These are phyloP conservation scores for Cercospora citrullina DNA, from an alignment of 2,329 filamentous ascomycete genomes.

Conservation along the genomic window DNA sequence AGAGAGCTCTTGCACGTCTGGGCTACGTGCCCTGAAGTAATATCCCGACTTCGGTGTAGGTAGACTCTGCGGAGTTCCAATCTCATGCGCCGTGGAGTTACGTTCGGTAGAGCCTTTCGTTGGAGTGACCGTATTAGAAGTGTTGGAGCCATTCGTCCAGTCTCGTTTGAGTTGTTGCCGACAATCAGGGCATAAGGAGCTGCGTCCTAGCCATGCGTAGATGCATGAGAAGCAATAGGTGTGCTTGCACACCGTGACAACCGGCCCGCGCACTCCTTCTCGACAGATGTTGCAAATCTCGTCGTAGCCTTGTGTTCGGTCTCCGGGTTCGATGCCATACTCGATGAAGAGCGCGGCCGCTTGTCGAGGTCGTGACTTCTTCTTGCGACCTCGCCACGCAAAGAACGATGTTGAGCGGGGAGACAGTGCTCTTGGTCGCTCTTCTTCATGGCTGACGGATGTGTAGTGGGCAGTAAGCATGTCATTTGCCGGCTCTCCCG, in stretches of 20 bases:
- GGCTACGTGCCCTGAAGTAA: background rate
- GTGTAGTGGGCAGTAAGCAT: background rate
- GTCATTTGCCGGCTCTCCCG: background rate
- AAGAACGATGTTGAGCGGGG: background rate
- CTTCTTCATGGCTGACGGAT: background rate
- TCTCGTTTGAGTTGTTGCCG: slow-evolving; percentile 4
- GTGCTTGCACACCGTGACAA: slow-evolving; percentile 23
- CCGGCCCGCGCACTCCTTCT: slow-evolving; percentile 11
- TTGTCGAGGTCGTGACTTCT: slow-evolving; percentile 11
- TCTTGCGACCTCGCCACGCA: background rate
- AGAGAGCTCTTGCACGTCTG: background rate
- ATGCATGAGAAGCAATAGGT: slow-evolving; percentile 23
- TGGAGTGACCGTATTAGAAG: background rate
- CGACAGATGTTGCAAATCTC: slow-evolving; percentile 23
- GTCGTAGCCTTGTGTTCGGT: slow-evolving; percentile 13
- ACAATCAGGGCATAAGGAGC: slow-evolving; percentile 17
- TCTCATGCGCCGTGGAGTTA: background rate
- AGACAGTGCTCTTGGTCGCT: background rate
- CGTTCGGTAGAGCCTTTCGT: background rate
- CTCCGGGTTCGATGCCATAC: slow-evolving; percentile 15
- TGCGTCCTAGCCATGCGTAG: slow-evolving; percentile 16
- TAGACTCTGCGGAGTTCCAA: background rate
- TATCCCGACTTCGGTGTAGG: background rate
- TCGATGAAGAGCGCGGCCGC: slow-evolving; percentile 15
- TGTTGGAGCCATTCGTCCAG: background rate